phyloP scores from a whole-genome alignment of 805 yeast species.

The Cyberlindnera bimundalis region DNA sequence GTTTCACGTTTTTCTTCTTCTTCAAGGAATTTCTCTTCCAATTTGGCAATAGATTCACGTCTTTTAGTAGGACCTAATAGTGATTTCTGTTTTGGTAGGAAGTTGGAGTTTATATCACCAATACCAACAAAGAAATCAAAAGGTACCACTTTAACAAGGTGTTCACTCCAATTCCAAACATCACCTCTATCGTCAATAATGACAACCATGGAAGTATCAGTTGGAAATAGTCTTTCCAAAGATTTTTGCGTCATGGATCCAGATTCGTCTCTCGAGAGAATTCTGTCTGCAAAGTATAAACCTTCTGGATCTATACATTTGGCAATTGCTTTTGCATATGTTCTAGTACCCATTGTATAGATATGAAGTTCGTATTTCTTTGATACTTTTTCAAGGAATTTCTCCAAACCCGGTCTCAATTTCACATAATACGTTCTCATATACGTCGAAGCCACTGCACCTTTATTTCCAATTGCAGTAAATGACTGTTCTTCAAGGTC shows the following conservation, averaged over 20 bases:
- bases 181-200: slow-evolving; percentile 97
- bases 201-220: slow-evolving; percentile 94
- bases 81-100: slow-evolving; percentile 74
- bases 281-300: slow-evolving; percentile 82
- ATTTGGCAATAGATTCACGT: slow-evolving; percentile 51
- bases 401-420: slow-evolving; percentile 79
- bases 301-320: slow-evolving; percentile 89
- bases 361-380: slow-evolving; percentile 84
- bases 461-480: slow-evolving; percentile 49
- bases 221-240: slow-evolving; percentile 84
- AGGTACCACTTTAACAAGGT: slow-evolving; percentile 88
- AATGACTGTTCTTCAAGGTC: slow-evolving; percentile 68
- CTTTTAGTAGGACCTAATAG: slow-evolving; percentile 60
- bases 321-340: slow-evolving; percentile 88
- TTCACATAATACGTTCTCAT: slow-evolving; percentile 88
- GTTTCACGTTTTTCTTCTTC: slow-evolving; percentile 21
- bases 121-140: slow-evolving; percentile 95
- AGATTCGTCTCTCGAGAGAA: slow-evolving; percentile 89
- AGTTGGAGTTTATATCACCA: slow-evolving; percentile 93
- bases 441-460: slow-evolving; percentile 52
- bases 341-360: slow-evolving; percentile 96
- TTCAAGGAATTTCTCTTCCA: slow-evolving; percentile 44
- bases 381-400: slow-evolving; percentile 63
- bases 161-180: slow-evolving; percentile 97
- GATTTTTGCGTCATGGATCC: slow-evolving; percentile 90